phyloP scores from a whole-genome alignment of 208 protist genomes.

The Entamoeba histolytica region DNA sequence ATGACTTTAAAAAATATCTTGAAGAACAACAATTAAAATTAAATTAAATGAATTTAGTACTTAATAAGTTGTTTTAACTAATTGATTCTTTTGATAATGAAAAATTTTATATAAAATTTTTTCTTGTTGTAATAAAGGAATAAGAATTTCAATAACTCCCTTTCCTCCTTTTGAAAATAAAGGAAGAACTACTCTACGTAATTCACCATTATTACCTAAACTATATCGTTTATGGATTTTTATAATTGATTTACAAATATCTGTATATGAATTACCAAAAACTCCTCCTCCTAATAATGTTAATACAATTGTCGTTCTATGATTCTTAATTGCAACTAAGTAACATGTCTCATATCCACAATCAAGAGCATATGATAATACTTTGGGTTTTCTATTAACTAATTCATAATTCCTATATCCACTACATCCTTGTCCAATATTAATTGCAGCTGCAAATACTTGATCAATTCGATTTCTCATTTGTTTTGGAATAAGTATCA shows the following conservation, averaged over 20 bases:
- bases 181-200: not conserved
- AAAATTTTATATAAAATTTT: not conserved
- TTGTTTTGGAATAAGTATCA: not conserved
- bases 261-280: not conserved
- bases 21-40: not conserved
- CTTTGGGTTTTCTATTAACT: not conserved
- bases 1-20: not conserved
- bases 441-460: not conserved
- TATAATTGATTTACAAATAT: not conserved
- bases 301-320: not conserved
- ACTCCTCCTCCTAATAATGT: not conserved
- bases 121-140: not conserved
- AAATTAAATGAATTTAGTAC: not conserved
- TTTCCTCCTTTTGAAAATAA: not conserved
- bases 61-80: not conserved
- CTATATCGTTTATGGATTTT: not conserved
- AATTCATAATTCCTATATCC: not conserved
- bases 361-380: not conserved
- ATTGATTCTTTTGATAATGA: not conserved
- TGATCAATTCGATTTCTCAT: not conserved
- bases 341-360: not conserved
- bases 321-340: not conserved
- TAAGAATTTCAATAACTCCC: not conserved
- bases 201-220: not conserved
- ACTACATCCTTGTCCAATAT: not conserved